A percentile compares a stretch with the other conserved stretches of the same genome.
phyloP scores from a whole-genome alignment of 257 asterid genomes.

The Marsdenia floribunda region DNA sequence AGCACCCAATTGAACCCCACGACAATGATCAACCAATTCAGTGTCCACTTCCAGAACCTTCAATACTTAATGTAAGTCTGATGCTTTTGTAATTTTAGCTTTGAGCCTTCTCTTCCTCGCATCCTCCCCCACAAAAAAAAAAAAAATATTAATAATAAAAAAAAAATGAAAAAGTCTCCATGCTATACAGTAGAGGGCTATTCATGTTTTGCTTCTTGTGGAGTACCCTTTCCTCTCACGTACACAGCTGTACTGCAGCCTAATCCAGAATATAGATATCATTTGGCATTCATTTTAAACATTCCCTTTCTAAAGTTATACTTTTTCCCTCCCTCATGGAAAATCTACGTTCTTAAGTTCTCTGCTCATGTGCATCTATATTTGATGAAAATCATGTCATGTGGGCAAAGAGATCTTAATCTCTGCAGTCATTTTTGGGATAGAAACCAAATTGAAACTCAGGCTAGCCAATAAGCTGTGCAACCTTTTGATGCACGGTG shows the following conservation, averaged over 20 bases:
- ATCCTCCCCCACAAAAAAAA: no score
- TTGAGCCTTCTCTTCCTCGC: not conserved
- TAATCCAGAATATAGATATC: not conserved
- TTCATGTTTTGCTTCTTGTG: not conserved
- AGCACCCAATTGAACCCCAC: constrained; percentile 71
- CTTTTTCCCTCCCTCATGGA: not conserved
- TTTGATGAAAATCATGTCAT: not conserved
- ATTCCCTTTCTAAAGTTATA: not conserved
- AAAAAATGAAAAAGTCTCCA: no score
- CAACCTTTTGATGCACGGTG: not conserved
- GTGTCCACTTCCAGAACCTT: constrained; percentile 91
- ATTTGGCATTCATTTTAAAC: not conserved
- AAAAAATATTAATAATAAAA: no score
- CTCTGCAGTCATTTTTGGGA: constrained; percentile 6
- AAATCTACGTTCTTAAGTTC: not conserved
- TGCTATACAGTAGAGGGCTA: not conserved
- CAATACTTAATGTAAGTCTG: constrained; percentile 68
- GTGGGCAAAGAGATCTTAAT: not conserved
- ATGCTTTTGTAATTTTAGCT: not conserved
- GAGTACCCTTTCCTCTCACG: not conserved
- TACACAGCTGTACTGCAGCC: not conserved
- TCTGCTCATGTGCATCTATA: not conserved
- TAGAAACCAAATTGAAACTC: not conserved
- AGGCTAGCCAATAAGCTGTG: not conserved
- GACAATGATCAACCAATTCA: constrained; percentile 73